Evolutionary conservation across 768 basidiomycete species (phyloP).

Genomic region (Chlorophyllum brunneum): DNA sequence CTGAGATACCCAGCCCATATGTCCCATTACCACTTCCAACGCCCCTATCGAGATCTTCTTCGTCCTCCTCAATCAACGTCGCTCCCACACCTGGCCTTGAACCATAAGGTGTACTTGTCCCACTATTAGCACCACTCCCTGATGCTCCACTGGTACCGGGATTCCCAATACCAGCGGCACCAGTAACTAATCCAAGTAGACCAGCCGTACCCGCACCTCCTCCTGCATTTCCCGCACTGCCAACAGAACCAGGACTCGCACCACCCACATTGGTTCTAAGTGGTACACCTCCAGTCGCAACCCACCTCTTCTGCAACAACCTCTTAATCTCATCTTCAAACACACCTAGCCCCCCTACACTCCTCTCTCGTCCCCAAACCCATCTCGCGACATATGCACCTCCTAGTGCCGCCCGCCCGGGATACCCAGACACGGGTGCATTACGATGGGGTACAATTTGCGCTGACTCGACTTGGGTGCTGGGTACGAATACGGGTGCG

Average conservation of each 20-base stretch:
- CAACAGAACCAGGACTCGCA: conserved; percentile 16
- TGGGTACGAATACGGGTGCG: conserved; percentile 71
- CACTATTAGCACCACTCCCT: conserved; percentile 47
- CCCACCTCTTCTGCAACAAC: conserved; percentile 72
- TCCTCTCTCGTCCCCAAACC: conserved; percentile 75
- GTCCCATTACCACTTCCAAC: conserved; percentile 23
- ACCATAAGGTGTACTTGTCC: conserved; percentile 65
- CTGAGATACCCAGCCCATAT: conserved; percentile 1
- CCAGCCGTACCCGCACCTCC: background rate
- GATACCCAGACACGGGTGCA: conserved; percentile 65
- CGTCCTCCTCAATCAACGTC: conserved; percentile 66
- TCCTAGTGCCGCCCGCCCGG: conserved; percentile 67
- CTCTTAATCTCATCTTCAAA: conserved; percentile 81
- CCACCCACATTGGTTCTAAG: conserved; percentile 59
- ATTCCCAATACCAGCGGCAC: conserved; percentile 9
- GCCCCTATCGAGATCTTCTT: conserved; percentile 69
- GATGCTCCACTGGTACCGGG: background rate
- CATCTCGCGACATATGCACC: conserved; percentile 79
- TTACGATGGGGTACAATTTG: conserved; percentile 70
- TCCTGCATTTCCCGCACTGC: conserved; percentile 15
- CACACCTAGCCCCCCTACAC: conserved; percentile 45
- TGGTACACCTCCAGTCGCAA: conserved; percentile 53
- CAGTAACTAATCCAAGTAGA: conserved; percentile 11
- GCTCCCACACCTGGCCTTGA: conserved; percentile 45
- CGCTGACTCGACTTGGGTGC: conserved; percentile 73